Evolutionary conservation across 1,139 yeast species (phyloP), one percentile per base, ranked within the genome.

Genomic region (Suhomyces yuchorum): DNA sequence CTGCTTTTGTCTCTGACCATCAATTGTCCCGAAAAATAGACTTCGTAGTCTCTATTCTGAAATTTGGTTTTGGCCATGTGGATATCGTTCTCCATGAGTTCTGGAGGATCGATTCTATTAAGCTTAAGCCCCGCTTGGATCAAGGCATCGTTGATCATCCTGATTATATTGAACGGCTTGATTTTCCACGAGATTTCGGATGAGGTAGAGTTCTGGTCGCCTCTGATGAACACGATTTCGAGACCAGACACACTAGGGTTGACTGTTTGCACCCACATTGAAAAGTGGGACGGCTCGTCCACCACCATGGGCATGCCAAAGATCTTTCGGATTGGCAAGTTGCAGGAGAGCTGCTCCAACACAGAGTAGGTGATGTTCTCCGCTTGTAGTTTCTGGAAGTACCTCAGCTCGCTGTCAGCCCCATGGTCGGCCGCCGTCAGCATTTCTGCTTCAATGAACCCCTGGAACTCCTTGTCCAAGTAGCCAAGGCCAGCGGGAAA

Each of bases 171-270:
- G 8, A 71, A 53, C 40, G 65, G 68, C 46, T 65, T 66, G 12
- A 71, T 58, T 8, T 49, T 47, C 77, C 77, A 71, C 1, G 34
- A 33, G 8, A 41, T 47, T 33, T 17, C 53, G 28, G 37, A 38
- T 37, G 37, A 51, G 14, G 11, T 38, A 9, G 34, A 4, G 7
- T 33, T 23, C 0, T 40, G 50, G 15, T 48, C 42, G 12, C 15
- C 35, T 17, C 50, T 46, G 19, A 47, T 40, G n/a, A 67, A 49
- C 24, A 55, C 52, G 15, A 70, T 49, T 42, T 60, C 58, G 12
- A 68, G 40, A 1, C 77, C 77, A 3, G 70, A 66, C 1, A 71
- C 53, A 8, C 70, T 61, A 2, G 73, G 68, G 37, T 57, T 53
- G 30, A 58, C 57, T 14, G 65, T 54, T 46, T 70, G 70, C 8